A percentile compares a stretch with the other conserved stretches of the same genome.
These are phyloP conservation scores for Litsea cubeba DNA, from an alignment of 164 flowering plant genomes.

Conservation along the genomic window DNA sequence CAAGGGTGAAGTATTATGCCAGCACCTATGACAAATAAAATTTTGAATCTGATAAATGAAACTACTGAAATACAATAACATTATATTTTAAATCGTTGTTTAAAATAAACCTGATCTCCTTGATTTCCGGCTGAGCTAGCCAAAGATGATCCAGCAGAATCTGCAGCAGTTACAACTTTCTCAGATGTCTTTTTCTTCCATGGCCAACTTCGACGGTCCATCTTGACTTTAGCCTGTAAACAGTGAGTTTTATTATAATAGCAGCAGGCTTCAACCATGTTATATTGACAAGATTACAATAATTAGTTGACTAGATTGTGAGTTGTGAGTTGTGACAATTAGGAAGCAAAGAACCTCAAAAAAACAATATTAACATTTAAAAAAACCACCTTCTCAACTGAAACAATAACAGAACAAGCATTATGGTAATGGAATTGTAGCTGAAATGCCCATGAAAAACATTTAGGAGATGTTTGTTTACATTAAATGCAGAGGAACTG, in stretches of 20 bases:
- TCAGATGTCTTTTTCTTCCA: constrained; percentile 97
- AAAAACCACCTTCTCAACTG: no score
- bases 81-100: constrained; percentile 1
- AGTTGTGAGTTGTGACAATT: no score
- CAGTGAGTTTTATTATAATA: not conserved
- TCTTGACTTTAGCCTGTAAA: constrained; percentile 24
- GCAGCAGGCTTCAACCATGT: not conserved
- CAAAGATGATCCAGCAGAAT: constrained; percentile 45
- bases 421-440: not conserved
- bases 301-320: not conserved
- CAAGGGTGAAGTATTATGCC: not conserved
- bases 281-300: not conserved
- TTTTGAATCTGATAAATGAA: not conserved
- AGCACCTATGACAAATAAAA: not conserved
- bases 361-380: not conserved
- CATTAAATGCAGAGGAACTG: no score
- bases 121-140: constrained; percentile 38
- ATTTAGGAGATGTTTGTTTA: not conserved
- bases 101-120: constrained; percentile 41
- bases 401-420: not conserved
- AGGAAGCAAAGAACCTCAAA: not conserved
- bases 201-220: constrained; percentile 95
- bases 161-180: constrained; percentile 42
- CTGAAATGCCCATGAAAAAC: not conserved
- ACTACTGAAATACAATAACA: not conserved